These are phyloP conservation scores for Tilletia caries DNA, from an alignment of 1,284 basidiomycete species.

Conservation along the genomic window DNA sequence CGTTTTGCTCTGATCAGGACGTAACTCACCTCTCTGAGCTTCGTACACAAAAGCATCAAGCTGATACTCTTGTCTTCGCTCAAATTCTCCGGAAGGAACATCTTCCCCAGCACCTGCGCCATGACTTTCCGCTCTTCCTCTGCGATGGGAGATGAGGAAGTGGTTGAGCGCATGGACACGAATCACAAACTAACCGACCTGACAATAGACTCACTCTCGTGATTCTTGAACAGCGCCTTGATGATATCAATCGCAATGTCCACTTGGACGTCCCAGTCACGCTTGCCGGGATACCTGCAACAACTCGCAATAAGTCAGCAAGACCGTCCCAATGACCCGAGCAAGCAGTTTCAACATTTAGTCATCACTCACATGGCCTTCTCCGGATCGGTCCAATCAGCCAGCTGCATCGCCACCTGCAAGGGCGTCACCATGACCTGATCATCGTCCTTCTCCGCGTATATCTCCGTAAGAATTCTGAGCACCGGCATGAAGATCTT, in stretches of 20 bases:
- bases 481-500: conserved; percentile 79
- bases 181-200: conserved; percentile 28
- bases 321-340: too few relatives aligned
- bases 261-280: conserved; percentile 67
- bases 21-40: conserved; percentile 21
- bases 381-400: conserved; percentile 89
- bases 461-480: conserved; percentile 66
- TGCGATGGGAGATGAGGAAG: conserved; percentile 46
- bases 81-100: conserved; percentile 68
- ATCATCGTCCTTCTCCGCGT: conserved; percentile 70
- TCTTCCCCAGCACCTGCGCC: conserved; percentile 73
- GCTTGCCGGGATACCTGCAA: conserved; percentile 19
- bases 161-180: conserved; percentile 28
- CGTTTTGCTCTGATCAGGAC: too few relatives aligned
- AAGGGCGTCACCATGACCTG: conserved; percentile 75
- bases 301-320: too few relatives aligned
- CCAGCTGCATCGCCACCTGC: conserved; percentile 77
- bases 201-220: conserved; percentile 53
- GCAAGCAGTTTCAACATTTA: too few relatives aligned
- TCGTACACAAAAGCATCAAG: conserved; percentile 26
- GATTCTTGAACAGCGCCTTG: conserved; percentile 60
- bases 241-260: conserved; percentile 75
- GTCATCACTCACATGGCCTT: conserved; percentile 66
- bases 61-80: conserved; percentile 56
- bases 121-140: conserved; percentile 77